These are phyloP conservation scores for Rhodotorula babjevae DNA, from an alignment of 768 basidiomycete genomes.

Conservation along the genomic window DNA sequence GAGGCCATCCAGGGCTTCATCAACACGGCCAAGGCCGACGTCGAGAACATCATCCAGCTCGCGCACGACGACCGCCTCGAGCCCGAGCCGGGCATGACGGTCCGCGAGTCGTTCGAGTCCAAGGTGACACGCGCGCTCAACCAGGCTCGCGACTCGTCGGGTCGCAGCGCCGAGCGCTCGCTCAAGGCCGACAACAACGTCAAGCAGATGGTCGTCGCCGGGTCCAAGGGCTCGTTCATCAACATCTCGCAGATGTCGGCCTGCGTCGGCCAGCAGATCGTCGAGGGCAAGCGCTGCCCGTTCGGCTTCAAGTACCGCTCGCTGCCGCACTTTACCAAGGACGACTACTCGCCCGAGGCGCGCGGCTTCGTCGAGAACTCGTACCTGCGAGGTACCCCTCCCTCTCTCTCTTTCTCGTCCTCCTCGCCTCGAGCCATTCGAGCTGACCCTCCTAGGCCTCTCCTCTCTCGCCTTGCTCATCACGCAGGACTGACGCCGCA, in stretches of 20 bases:
- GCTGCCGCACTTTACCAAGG: slow-evolving; percentile 94
- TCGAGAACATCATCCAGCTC: slow-evolving; percentile 70
- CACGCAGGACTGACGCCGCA: slow-evolving; percentile 72
- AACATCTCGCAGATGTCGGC: slow-evolving; percentile 99
- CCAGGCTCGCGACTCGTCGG: slow-evolving; percentile 87
- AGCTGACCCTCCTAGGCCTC: too few relatives aligned
- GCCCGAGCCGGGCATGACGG: slow-evolving; percentile 93
- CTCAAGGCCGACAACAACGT: slow-evolving; percentile 99
- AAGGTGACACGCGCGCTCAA: slow-evolving; percentile 86
- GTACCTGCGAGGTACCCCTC: slow-evolving; percentile 61
- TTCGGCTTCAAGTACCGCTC: slow-evolving; percentile 97
- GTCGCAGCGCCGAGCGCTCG: slow-evolving; percentile 92
- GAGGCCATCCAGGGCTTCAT: slow-evolving; percentile 75
- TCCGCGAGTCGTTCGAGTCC: slow-evolving; percentile 96
- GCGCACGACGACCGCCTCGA: slow-evolving; percentile 83
- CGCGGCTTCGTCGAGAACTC: slow-evolving; percentile 99
- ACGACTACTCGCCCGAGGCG: slow-evolving; percentile 95
- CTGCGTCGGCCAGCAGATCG: slow-evolving; percentile 95
- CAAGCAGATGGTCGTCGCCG: slow-evolving; percentile 99
- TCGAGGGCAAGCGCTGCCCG: slow-evolving; percentile 96
- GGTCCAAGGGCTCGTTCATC: slow-evolving; percentile 83
- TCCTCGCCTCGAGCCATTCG: too few relatives aligned
- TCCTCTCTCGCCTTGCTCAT: background rate
- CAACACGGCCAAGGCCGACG: slow-evolving; percentile 69
- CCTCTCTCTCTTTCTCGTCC: background rate